Evolutionary conservation across 2,329 filamentous ascomycete genomes (phyloP).

Genomic region (Fusarium verrucosum): DNA sequence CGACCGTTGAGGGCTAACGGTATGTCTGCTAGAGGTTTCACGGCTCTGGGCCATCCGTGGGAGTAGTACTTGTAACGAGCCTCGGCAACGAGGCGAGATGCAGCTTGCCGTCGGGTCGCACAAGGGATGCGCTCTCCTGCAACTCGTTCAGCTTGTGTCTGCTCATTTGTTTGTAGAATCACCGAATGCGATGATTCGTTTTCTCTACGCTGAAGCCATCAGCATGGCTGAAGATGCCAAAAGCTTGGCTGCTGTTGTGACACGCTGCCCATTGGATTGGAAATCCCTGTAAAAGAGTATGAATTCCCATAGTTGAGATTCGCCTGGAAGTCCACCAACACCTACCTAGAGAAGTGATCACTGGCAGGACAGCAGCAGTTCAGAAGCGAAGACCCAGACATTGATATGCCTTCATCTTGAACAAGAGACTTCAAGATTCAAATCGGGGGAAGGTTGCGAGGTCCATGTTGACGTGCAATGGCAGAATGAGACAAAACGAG

Average conservation of each 20-base stretch:
- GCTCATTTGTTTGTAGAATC: neutral
- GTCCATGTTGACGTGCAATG: neutral
- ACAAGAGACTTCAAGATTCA: neutral
- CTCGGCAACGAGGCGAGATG: slow-evolving; percentile 36
- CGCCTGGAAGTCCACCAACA: neutral
- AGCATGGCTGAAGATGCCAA: neutral
- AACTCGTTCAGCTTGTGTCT: neutral
- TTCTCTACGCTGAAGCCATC: neutral
- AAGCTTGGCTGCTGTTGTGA: neutral
- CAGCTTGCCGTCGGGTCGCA: slow-evolving; percentile 20
- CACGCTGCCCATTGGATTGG: neutral
- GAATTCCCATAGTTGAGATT: neutral
- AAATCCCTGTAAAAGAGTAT: neutral
- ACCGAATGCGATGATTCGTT: neutral
- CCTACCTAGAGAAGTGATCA: neutral
- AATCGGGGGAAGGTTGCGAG: slow-evolving; percentile 29
- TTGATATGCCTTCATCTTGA: neutral
- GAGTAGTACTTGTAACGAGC: slow-evolving; percentile 31
- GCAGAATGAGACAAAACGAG: slow-evolving; percentile 19
- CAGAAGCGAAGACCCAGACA: neutral
- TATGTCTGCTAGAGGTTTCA: slow-evolving; percentile 16
- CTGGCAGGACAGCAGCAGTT: neutral
- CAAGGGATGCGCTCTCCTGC: neutral
- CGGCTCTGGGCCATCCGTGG: neutral
- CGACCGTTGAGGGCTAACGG: slow-evolving; percentile 20